phyloP scores from a whole-genome alignment of 768 basidiomycete genomes.

The Leucogyrophana mollusca region DNA sequence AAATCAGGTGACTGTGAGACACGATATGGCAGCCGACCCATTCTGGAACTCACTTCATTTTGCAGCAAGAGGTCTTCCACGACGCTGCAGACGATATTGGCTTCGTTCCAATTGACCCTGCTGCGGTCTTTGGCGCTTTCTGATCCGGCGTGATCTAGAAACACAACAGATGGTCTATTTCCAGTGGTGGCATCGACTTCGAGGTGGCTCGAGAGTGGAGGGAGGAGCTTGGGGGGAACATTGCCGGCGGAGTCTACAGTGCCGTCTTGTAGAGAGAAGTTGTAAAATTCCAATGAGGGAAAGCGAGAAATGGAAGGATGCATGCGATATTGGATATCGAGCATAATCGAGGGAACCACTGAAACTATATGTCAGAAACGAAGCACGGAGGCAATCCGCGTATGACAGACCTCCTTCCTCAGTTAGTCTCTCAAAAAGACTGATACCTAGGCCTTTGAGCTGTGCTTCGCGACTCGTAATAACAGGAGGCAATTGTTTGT shows the following conservation, averaged over 20 bases:
- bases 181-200: conserved; percentile 35
- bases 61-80: conserved; percentile 78
- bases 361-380: conserved; percentile 7
- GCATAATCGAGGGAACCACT: conserved; percentile 89
- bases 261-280: conserved; percentile 66
- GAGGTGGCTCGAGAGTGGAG: conserved; percentile 61
- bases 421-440: conserved; percentile 89
- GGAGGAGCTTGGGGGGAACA: conserved; percentile 49
- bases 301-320: conserved; percentile 88
- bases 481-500: conserved; percentile 92
- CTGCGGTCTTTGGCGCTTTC: conserved; percentile 73
- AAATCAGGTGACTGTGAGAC: conserved; percentile 10
- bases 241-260: conserved; percentile 56
- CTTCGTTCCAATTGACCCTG: conserved; percentile 76
- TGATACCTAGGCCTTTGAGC: conserved; percentile 68
- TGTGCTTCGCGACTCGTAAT: conserved; percentile 77
- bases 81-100: conserved; percentile 71
- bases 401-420: conserved; percentile 69
- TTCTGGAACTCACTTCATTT: conserved; percentile 59
- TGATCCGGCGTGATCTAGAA: conserved; percentile 73
- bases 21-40: not conserved
- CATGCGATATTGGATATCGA: conserved; percentile 96
- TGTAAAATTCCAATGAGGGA: conserved; percentile 84
- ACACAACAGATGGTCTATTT: conserved; percentile 63
- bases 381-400: not conserved